These are phyloP conservation scores for Peronospora farinosa DNA, from an alignment of 352 stramenopile genomes.

Conservation along the genomic window DNA sequence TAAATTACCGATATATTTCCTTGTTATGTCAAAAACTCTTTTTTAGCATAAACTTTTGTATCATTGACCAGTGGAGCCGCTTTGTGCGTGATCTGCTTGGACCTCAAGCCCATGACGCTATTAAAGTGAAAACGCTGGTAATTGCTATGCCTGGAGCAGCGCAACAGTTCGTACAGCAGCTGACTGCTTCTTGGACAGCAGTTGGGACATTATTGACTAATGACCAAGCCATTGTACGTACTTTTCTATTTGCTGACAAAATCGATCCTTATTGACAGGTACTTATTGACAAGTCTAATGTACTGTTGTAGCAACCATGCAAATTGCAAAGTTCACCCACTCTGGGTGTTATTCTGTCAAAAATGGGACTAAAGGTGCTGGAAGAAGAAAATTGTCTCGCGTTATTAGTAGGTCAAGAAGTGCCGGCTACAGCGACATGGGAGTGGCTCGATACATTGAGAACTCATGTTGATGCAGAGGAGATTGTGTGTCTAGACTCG, in stretches of 20 bases:
- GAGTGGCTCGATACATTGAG: slow-evolving; percentile 40
- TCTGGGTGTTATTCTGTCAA: slow-evolving; percentile 36
- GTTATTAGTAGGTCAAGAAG: slow-evolving; percentile 35
- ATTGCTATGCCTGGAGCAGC: slow-evolving; percentile 41
- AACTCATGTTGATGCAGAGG: slow-evolving; percentile 33
- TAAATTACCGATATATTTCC: slow-evolving; percentile 17
- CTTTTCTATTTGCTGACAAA: not conserved
- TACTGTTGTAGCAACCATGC: slow-evolving; percentile 22
- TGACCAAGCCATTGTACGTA: slow-evolving; percentile 43
- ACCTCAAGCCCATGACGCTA: not conserved
- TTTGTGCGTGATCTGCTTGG: slow-evolving; percentile 23
- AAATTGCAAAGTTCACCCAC: slow-evolving; percentile 4
- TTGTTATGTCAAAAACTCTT: not conserved
- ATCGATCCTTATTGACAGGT: slow-evolving; percentile 3
- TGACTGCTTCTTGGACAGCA: slow-evolving; percentile 37
- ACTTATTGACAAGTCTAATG: not conserved
- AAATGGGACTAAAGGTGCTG: slow-evolving; percentile 26
- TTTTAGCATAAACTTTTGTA: not conserved
- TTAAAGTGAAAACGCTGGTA: slow-evolving; percentile 34
- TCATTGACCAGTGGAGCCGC: slow-evolving; percentile 42
- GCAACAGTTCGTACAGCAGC: slow-evolving; percentile 42
- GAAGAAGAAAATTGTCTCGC: slow-evolving; percentile 34
- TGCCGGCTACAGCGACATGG: slow-evolving; percentile 43
- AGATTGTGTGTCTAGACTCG: slow-evolving; percentile 56
- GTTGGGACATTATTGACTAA: slow-evolving; percentile 51